phyloP scores from a whole-genome alignment of 371 early-diverging fungal species.

The Coemansia sp. region DNA sequence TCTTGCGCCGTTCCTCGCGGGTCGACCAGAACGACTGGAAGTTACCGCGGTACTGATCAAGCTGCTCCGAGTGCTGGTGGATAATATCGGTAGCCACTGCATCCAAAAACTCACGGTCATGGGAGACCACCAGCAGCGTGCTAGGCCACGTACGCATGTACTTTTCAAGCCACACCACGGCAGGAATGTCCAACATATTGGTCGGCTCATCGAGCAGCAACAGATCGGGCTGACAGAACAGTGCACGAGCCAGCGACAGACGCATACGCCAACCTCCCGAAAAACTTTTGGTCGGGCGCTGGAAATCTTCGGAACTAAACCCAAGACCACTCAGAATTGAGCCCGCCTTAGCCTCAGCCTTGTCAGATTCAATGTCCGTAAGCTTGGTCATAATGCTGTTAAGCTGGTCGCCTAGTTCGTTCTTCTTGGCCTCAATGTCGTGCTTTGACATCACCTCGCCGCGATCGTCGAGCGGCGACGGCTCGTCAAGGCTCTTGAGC shows the following conservation, averaged over 20 bases:
- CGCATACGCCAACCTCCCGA: slow-evolving; percentile 97
- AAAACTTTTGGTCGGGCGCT: slow-evolving; percentile 84
- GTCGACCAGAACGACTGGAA: slow-evolving; percentile 87
- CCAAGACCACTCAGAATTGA: slow-evolving; percentile 95
- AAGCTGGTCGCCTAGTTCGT: slow-evolving; percentile 64
- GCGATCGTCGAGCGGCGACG: slow-evolving; percentile 53
- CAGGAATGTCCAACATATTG: slow-evolving; percentile 94
- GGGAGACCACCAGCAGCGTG: slow-evolving; percentile 93
- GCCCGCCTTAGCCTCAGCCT: slow-evolving; percentile 85
- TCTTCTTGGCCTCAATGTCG: slow-evolving; percentile 66
- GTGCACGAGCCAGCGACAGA: slow-evolving; percentile 92
- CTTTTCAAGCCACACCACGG: slow-evolving; percentile 96
- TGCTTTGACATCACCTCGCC: slow-evolving; percentile 58
- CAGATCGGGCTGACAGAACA: slow-evolving; percentile 94
- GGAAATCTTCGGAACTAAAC: slow-evolving; percentile 77
- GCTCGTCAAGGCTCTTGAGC: slow-evolving; percentile 51
- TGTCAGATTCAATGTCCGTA: slow-evolving; percentile 93
- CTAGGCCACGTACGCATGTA: slow-evolving; percentile 89
- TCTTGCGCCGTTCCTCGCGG: slow-evolving; percentile 86
- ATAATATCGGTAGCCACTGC: slow-evolving; percentile 95
- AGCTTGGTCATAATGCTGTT: slow-evolving; percentile 82
- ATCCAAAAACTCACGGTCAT: slow-evolving; percentile 98
- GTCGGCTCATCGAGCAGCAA: slow-evolving; percentile 99
- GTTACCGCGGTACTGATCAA: slow-evolving; percentile 95
- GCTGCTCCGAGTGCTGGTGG: slow-evolving; percentile 87